phyloP scores from a whole-genome alignment of 192 early-diverging fungal species.

The Lobosporangium transversale region DNA sequence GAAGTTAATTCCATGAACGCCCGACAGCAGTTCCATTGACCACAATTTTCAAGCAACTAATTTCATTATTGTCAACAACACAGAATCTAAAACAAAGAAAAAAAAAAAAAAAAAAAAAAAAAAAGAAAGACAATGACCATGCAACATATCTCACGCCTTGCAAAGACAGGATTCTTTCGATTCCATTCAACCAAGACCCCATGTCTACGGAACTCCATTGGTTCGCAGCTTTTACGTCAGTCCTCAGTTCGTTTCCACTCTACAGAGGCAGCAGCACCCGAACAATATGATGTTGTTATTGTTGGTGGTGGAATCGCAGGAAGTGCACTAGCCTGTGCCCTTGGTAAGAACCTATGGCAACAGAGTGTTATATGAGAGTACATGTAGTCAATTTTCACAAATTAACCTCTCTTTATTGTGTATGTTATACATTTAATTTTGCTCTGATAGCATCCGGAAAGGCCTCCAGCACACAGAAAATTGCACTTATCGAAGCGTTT shows the following conservation, averaged over 20 bases:
- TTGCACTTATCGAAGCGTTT: slow-evolving; percentile 86
- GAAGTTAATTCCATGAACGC: too few relatives aligned
- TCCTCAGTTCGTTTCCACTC: slow-evolving; percentile 33
- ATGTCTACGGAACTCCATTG: slow-evolving; percentile 1
- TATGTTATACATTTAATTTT: too few relatives aligned
- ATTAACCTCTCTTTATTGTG: too few relatives aligned
- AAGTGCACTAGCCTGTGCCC: slow-evolving; percentile 81
- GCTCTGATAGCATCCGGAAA: slow-evolving; percentile 45
- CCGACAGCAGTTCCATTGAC: too few relatives aligned
- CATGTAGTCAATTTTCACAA: too few relatives aligned
- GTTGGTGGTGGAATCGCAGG: slow-evolving; percentile 93
- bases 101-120: too few relatives aligned
- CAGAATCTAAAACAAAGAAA: too few relatives aligned
- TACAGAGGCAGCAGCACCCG: slow-evolving; percentile 20
- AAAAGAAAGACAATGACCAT: not conserved
- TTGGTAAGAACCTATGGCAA: slow-evolving; percentile 76
- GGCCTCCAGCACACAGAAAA: slow-evolving; percentile 55
- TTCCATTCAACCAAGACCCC: not conserved
- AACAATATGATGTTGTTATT: slow-evolving; percentile 83
- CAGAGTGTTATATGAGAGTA: too few relatives aligned
- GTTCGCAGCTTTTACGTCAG: slow-evolving; percentile 3
- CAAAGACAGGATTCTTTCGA: slow-evolving; percentile 6
- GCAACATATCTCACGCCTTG: slow-evolving; percentile 5
- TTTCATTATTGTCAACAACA: too few relatives aligned
- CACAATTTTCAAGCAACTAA: too few relatives aligned